phyloP scores from a whole-genome alignment of 1,139 yeast species.

The Geotrichum phurueaensis region DNA sequence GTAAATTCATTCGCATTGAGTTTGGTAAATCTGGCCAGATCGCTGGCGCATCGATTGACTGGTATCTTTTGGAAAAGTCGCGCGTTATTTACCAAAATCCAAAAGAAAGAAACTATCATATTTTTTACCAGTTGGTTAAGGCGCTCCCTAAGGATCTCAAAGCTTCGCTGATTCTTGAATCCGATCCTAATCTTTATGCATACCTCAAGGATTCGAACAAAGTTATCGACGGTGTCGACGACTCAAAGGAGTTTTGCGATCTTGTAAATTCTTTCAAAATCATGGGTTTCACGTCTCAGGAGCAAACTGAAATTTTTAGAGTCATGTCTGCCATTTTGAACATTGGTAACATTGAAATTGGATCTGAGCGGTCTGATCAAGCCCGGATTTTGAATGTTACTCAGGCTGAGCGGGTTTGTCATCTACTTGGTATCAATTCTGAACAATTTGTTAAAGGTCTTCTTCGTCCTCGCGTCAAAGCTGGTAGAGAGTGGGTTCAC shows the following conservation, averaged over 20 bases:
- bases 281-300: constrained; percentile 60
- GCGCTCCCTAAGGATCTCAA: constrained; percentile 56
- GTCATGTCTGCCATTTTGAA: constrained; percentile 73
- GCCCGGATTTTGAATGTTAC: constrained; percentile 56
- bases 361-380: constrained; percentile 64
- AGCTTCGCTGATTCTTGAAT: constrained; percentile 44
- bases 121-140: constrained; percentile 76
- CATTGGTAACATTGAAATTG: constrained; percentile 77
- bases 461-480: constrained; percentile 77
- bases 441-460: constrained; percentile 53
- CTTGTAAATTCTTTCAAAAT: constrained; percentile 62
- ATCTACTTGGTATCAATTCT: constrained; percentile 58
- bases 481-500: constrained; percentile 81
- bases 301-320: constrained; percentile 55
- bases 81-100: constrained; percentile 77
- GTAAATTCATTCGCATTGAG: constrained; percentile 87
- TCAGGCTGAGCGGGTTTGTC: constrained; percentile 53
- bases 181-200: constrained; percentile 43
- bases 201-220: constrained; percentile 56
- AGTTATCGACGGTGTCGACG: constrained; percentile 67
- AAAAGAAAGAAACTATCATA: constrained; percentile 84
- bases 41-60: constrained; percentile 86
- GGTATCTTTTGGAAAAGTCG: constrained; percentile 90
- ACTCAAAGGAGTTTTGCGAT: constrained; percentile 55
- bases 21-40: constrained; percentile 62